phyloP scores from a whole-genome alignment of 129 eudicot genomes.

The Pseudognaphalium luteoalbum region DNA sequence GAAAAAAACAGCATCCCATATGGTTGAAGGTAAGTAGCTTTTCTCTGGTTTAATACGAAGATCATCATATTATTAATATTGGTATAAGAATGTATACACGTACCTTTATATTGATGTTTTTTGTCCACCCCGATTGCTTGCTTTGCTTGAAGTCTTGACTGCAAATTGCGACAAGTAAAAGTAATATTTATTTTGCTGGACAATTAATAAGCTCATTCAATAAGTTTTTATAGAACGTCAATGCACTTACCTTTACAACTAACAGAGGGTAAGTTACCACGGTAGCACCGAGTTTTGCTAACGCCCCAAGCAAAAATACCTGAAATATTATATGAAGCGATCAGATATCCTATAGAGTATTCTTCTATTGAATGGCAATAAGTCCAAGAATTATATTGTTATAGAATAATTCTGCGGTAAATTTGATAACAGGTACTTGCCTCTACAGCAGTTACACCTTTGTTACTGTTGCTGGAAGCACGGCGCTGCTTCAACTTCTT shows the following conservation, averaged over 20 bases:
- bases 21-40: slow-evolving; percentile 2
- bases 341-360: slow-evolving; percentile 9
- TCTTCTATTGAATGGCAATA: background rate
- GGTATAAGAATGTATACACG: background rate
- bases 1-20: background rate
- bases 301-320: slow-evolving; percentile 91
- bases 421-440: slow-evolving; percentile 36
- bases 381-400: slow-evolving; percentile 1
- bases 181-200: background rate
- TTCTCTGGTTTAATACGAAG: background rate
- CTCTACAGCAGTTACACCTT: slow-evolving; percentile 90
- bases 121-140: slow-evolving; percentile 71
- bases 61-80: background rate
- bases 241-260: slow-evolving; percentile 75
- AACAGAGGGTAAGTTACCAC: slow-evolving; percentile 93
- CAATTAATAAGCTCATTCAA: slow-evolving; percentile 1
- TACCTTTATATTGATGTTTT: slow-evolving; percentile 86
- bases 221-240: background rate
- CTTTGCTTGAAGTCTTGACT: slow-evolving; percentile 95
- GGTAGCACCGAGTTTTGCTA: slow-evolving; percentile 99
- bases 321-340: slow-evolving; percentile 26
- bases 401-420: background rate
- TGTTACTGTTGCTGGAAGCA: slow-evolving; percentile 53
- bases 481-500: slow-evolving; percentile 86
- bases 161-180: slow-evolving; percentile 23